Base-by-base conservation (phyloP, 257 asterid genomes). In the Salvia splendens region DNA sequence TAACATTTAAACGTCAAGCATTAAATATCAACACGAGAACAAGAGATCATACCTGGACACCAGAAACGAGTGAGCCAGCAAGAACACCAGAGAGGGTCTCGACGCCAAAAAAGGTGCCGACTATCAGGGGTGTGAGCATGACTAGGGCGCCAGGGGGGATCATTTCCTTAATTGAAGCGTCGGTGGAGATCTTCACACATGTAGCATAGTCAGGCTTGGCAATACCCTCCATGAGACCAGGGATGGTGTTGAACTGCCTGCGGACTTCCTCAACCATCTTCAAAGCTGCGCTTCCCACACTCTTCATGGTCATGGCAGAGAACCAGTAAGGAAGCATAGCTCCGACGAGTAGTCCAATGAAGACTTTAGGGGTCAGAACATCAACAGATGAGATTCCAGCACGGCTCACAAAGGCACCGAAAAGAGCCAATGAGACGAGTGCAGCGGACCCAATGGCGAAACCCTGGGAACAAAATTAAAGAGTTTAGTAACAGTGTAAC, bases 301-400 rank as follows among this genome's bases (percentile, higher is more conserved):
- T 87, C 92, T 90, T 90, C 97, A 90, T 90, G 61, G 97, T 90
- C 97, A 90, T 87, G 78, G 97, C 97, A 3, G 97, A 90, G 78
- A 90, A 90, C 97, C 97, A 90, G 68, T 90, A 91, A 1, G 97
- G 96, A 24, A 88, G 96, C 97, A 91, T 91, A 9, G 96, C 97
- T 65, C 97, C 96, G 46, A 91, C 96, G 38, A 91, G 64, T 50
- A 91, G 57, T 28, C 97, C 95, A 10, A 91, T 91, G 82, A 91
- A 91, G 67, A 91, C 96, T 77, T 91, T 80, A 0, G 95, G 96
- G 64, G 92, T 88, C 90, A 91, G 73, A 38, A 91, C 96, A 73
- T 91, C 84, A 8, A 91, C 97, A 2, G 86, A 83, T 3, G 84
- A 64, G 64, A 91, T 80, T 63, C 28, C 83, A 6, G 97, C 97